These are phyloP conservation scores for Monascus purpureus DNA, from an alignment of 495 filamentous ascomycete genomes.

Conservation along the genomic window DNA sequence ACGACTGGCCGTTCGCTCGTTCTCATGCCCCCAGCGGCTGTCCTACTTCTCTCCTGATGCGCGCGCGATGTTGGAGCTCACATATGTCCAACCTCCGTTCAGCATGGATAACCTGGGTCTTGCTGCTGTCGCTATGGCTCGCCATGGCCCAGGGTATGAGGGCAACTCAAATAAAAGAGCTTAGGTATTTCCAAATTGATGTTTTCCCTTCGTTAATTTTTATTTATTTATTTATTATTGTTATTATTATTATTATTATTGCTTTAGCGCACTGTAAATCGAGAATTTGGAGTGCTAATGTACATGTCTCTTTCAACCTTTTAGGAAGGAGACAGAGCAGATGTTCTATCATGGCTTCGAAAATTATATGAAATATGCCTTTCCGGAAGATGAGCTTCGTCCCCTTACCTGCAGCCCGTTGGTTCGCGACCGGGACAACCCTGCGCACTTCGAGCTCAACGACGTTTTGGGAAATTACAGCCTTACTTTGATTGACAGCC, in stretches of 20 bases:
- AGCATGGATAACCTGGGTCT: conserved; percentile 24
- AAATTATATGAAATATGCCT: conserved; percentile 87
- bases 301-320: no score
- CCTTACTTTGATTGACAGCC: conserved; percentile 83
- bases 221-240: no score
- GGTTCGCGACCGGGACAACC: conserved; percentile 67
- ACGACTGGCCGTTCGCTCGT: conserved; percentile 1
- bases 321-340: conserved; percentile 62
- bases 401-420: conserved; percentile 75
- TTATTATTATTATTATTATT: no score
- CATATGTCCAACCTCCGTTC: conserved; percentile 24
- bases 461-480: conserved; percentile 96
- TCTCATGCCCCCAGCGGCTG: conserved; percentile 17
- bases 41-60: conserved; percentile 26
- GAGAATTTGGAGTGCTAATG: no score
- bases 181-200: conserved; percentile 18
- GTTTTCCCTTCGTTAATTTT: not conserved
- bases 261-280: no score
- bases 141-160: conserved; percentile 27
- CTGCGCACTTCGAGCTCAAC: conserved; percentile 74
- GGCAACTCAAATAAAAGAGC: conserved; percentile 21
- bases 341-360: conserved; percentile 98
- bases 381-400: conserved; percentile 91
- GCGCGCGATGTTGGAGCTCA: conserved; percentile 29
- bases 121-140: conserved; percentile 28